phyloP scores from a whole-genome alignment of 1,284 basidiomycete genomes.

The Pseudozyma flocculosa region DNA sequence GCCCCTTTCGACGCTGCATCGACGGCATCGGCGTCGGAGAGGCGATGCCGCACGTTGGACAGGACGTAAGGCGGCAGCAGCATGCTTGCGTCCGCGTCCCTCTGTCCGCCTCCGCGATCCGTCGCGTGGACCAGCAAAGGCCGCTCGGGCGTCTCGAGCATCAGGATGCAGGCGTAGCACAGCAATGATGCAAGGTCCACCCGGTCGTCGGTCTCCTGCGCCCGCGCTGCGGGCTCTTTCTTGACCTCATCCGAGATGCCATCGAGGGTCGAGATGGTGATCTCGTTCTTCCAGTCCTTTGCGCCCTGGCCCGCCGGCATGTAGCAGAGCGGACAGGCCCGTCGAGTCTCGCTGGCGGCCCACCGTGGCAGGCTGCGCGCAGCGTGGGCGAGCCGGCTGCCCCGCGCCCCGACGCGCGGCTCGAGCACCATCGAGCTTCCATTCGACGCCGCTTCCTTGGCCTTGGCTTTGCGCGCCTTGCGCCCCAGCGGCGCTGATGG shows the following conservation, averaged over 20 bases:
- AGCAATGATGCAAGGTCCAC: slow-evolving; percentile 9
- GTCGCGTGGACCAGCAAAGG: background rate
- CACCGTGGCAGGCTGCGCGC: slow-evolving; percentile 18
- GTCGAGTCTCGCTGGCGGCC: slow-evolving; percentile 6
- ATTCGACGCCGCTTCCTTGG: slow-evolving; percentile 3
- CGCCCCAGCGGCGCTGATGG: slow-evolving; percentile 14
- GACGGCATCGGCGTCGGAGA: background rate
- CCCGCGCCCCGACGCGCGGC: slow-evolving; percentile 39
- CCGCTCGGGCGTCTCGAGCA: slow-evolving; percentile 12
- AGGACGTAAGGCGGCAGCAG: background rate
- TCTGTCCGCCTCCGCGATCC: background rate
- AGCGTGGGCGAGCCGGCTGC: slow-evolving; percentile 27
- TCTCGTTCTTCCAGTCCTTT: slow-evolving; percentile 43
- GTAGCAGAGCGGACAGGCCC: slow-evolving; percentile 45
- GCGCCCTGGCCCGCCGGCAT: slow-evolving; percentile 38
- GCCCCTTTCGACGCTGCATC: too few relatives aligned
- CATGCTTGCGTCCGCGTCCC: background rate
- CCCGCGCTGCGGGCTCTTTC: background rate
- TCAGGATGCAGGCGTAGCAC: slow-evolving; percentile 34
- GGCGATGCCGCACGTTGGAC: background rate
- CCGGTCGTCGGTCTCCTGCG: slow-evolving; percentile 1
- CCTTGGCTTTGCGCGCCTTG: background rate
- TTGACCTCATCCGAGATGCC: background rate
- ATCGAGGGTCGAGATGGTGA: slow-evolving; percentile 26
- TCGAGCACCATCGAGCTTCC: background rate